Base-by-base conservation (phyloP, 176 grass and related monocot species). In the Carex kokanica region DNA sequence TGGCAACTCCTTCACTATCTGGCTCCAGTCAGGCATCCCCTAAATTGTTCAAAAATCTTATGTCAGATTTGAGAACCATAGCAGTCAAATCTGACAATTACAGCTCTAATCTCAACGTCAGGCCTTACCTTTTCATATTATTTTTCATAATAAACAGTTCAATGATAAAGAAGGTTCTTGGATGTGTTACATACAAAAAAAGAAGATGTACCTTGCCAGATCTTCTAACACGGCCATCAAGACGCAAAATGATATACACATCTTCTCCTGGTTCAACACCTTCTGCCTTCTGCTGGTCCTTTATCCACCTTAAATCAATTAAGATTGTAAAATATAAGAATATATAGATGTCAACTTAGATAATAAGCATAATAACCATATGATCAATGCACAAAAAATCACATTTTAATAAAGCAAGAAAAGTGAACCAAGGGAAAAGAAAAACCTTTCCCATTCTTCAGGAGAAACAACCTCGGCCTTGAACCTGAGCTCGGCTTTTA, bases 371-470 rank as follows among this genome's bases (percentile, higher is more conserved):
- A 83, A 82, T 80, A 21, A 56, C 64, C 53, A 6, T 64, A 12
- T 75, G 15, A 43, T 78, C 61, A 81, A n/a, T 29, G 15, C 24
- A 74, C 83, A 61, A 38, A 36, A 61, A 83, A 78, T 64, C 57
- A 5, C 20, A 88, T 1, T 83, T 13, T 54, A 17, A 78, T 74
- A 85, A 43, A 55, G 4, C 74, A 83, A 16, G 69, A 62, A 75
- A 20, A 57, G 55, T 11, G 84, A 87, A 81, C 18, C 24, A 53
- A 54, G 49, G 32, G 81, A 65, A 53, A 83, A 29, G 34, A 70
- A 72, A 85, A 89, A 98, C 96, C 96, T 95, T 93, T 98, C 93
- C 96, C 96, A 98, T 91, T 98, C 92, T 86, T 91, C 86, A 86
- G 91, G 95, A 72, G 92, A 98, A 45, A 98, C 79, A 74, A 93